A percentile compares a stretch with the other conserved stretches of the same genome.
These are phyloP conservation scores for Leptomonas pyrrhocoris DNA, from an alignment of 208 protist genomes.

Conservation along the genomic window DNA sequence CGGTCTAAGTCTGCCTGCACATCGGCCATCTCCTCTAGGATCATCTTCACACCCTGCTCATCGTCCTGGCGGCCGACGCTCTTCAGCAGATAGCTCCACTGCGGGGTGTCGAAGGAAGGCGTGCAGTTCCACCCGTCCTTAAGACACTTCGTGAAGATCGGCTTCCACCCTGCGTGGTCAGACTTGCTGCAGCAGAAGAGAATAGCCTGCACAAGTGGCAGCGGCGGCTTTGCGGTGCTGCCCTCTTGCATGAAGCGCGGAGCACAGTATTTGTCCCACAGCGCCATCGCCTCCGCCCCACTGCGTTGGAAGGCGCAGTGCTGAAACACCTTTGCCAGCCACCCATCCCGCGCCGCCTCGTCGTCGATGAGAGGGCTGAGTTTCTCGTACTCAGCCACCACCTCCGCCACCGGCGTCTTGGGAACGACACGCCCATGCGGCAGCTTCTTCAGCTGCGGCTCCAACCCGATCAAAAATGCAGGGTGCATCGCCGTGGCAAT, in stretches of 20 bases:
- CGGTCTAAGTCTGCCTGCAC: constrained; percentile 87
- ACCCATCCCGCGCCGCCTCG: constrained; percentile 62
- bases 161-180: constrained; percentile 65
- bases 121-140: constrained; percentile 88
- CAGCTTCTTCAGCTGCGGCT: constrained; percentile 83
- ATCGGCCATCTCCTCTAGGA: constrained; percentile 89
- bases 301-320: constrained; percentile 83
- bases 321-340: constrained; percentile 87
- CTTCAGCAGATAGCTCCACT: constrained; percentile 88
- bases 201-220: constrained; percentile 78
- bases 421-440: constrained; percentile 79
- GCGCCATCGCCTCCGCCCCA: constrained; percentile 60
- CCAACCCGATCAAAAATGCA: constrained; percentile 74
- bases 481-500: constrained; percentile 83
- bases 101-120: constrained; percentile 76
- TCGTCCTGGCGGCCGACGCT: constrained; percentile 81
- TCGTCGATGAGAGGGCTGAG: constrained; percentile 75
- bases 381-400: constrained; percentile 76
- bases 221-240: constrained; percentile 47
- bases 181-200: constrained; percentile 83
- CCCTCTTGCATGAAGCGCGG: constrained; percentile 60
- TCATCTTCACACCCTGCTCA: constrained; percentile 64
- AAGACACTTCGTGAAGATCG: constrained; percentile 78
- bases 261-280: constrained; percentile 74
- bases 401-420: constrained; percentile 72